Percentiles rank a stretch among this genome's conserved stretches.
These are phyloP conservation scores for Suillus cothurnatus DNA, from an alignment of 768 basidiomycete genomes.

Conservation along the genomic window DNA sequence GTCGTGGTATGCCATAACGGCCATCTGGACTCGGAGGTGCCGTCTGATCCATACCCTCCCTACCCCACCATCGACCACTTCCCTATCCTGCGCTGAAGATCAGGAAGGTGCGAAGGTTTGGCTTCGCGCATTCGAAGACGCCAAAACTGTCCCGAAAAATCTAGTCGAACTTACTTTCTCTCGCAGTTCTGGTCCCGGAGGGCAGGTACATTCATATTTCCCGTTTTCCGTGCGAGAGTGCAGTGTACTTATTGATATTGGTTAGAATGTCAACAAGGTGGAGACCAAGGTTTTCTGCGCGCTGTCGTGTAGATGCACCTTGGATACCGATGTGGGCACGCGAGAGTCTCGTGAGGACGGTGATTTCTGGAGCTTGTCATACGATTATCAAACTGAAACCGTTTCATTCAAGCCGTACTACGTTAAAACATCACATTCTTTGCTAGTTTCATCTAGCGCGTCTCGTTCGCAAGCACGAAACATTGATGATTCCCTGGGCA, in stretches of 20 bases:
- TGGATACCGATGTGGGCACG: constrained; percentile 78
- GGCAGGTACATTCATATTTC: constrained; percentile 56
- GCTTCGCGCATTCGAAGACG: constrained; percentile 50
- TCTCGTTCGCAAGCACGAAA: constrained; percentile 79
- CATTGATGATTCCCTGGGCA: constrained; percentile 67
- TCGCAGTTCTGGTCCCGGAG: constrained; percentile 83
- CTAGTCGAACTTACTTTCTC: constrained; percentile 68
- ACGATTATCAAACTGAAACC: constrained; percentile 3
- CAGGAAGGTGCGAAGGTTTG: constrained; percentile 53
- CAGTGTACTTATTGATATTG: background rate
- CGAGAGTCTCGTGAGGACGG: constrained; percentile 47
- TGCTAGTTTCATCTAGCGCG: constrained; percentile 68
- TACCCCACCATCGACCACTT: constrained; percentile 42
- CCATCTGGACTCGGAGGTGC: background rate
- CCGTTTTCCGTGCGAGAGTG: background rate
- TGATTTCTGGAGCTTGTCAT: constrained; percentile 24
- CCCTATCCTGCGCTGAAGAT: constrained; percentile 43
- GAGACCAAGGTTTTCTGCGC: constrained; percentile 74
- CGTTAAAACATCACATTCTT: constrained; percentile 64
- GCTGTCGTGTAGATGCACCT: constrained; percentile 54
- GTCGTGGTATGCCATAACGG: background rate
- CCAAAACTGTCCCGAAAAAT: constrained; percentile 45
- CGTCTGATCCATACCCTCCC: constrained; percentile 35
- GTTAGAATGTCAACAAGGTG: constrained; percentile 78
- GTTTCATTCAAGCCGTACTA: constrained; percentile 53